Base-by-base conservation (phyloP, 495 filamentous ascomycete genomes). In the Penicillium angulare region DNA sequence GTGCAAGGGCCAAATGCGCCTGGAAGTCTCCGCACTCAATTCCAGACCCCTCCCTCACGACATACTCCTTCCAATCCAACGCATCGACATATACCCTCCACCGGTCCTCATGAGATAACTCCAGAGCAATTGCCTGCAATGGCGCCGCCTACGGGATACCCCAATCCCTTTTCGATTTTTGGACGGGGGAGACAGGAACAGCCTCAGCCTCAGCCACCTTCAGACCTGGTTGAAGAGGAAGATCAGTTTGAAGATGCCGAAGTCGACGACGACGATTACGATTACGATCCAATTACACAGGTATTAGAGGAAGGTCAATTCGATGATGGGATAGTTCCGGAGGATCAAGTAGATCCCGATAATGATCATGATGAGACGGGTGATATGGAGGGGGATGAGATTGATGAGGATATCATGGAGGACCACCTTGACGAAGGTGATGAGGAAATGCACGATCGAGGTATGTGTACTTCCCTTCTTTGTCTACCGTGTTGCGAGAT, bases 381-480 rank as follows among this genome's bases (percentile, higher is more conserved):
- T 5, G 60, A 65, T 9, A 58, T 64, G 3, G 68, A 60, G 5
- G 26, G 67, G 7, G 71, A 73, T 15, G 72, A 59, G 6, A 67
- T 72, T 5, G 72, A 72, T 7, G 73, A 74, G 7, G 67, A 7
- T 1, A 31, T 31, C 26, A 29, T 29, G 26, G 10, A 29, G 26
- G 26, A 29, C 26, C 5, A 29, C 26, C 10, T 29, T n/a, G n/a
- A n/a, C n/a, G n/a, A n/a, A n/a, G 63, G 69, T 6, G 75, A 75
- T 8, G 72, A 70, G 12, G 48, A 64, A 33, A 75, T 74, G 65
- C 63, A 61, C 9, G 66, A 73, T 54, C 62, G 65, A 56, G 68
- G 72, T 76, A 58, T 26, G 53, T 35, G 20, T 43, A 17, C 13
- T 31, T 9, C 5, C 13, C 27, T 31, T 6, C 21, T 26, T 33